These are phyloP conservation scores for Trichoderma sp. DNA, from an alignment of 2,329 filamentous ascomycete genomes.

Conservation along the genomic window DNA sequence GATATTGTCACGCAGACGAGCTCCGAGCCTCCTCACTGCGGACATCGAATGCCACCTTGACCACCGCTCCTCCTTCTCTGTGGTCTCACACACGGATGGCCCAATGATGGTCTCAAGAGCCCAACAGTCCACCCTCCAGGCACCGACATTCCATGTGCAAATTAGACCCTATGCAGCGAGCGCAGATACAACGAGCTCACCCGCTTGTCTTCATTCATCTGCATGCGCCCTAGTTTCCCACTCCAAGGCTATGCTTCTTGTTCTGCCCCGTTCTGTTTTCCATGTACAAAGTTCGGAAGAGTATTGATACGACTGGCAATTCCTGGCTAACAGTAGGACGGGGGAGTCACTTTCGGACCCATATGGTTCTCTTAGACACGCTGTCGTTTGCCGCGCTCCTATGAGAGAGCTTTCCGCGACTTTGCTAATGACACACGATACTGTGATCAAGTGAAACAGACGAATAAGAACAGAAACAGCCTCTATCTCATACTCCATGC, in stretches of 20 bases:
- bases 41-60: not conserved
- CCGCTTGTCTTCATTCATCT: not conserved
- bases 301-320: too few species aligned
- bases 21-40: too few species aligned
- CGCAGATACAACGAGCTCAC: not conserved
- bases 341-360: too few species aligned
- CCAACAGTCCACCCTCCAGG: not conserved
- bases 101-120: not conserved
- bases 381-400: not conserved
- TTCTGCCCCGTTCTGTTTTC: too few species aligned
- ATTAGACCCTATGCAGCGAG: not conserved
- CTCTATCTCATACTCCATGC: constrained; percentile 1
- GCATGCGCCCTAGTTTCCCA: too few species aligned
- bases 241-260: too few species aligned
- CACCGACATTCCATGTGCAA: not conserved
- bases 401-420: too few species aligned
- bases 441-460: not conserved
- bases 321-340: too few species aligned
- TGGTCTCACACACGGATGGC: not conserved
- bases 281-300: too few species aligned
- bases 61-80: not conserved
- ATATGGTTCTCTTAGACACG: too few species aligned
- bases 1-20: too few species aligned
- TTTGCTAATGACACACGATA: not conserved
- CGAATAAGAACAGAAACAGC: not conserved